Evolutionary conservation across 768 basidiomycete genomes (phyloP), one percentile per base, ranked within the genome.

Genomic region (Clitopilus hobsonii): DNA sequence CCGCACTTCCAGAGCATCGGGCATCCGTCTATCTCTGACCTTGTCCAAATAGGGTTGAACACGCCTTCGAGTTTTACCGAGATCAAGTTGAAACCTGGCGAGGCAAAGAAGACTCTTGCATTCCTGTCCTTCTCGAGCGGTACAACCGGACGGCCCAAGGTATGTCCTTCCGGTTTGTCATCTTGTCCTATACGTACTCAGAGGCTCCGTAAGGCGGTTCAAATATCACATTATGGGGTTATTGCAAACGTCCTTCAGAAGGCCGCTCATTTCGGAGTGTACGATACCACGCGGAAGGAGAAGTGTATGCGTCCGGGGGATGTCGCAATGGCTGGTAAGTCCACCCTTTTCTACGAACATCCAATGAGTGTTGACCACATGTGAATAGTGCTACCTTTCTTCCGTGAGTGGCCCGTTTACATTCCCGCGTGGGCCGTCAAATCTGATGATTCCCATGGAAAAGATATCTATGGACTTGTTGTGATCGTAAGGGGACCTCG

Each of bases 61-160:
- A 59, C 63, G 56, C 60, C 67, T 38, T 57, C 71, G 58, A 61
- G 64, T 54, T 86, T 80, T 60, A 63, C 65, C 24, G 80, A 86
- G 53, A 68, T 71, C 18, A 69, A 62, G 26, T 71, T 89, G 38
- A 60, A 62, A 23, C 73, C 75, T 11, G 88, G 85, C 8, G 87
- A 87, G 66, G 82, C 75, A 23, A 83, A 76, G 63, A 79, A 72
- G 11, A 78, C 81, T 41, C 56, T 89, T 13, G 88, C 89, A 5
- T 84, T 89, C 60, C 69, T 89, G 53, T 81, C 78, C 52, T 87
- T 90, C 60, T 89, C 88, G 1, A 88, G 87, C 58, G 88, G 88
- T 6, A 90, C 88, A 22, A 90, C 88, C 14, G 71, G 71, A 51
- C 71, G 69, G 59, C 71, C 73, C 45, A 73, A 77, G 67, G 76